phyloP scores from a whole-genome alignment of 805 yeast genomes.

The Deakozyma indianensis region DNA sequence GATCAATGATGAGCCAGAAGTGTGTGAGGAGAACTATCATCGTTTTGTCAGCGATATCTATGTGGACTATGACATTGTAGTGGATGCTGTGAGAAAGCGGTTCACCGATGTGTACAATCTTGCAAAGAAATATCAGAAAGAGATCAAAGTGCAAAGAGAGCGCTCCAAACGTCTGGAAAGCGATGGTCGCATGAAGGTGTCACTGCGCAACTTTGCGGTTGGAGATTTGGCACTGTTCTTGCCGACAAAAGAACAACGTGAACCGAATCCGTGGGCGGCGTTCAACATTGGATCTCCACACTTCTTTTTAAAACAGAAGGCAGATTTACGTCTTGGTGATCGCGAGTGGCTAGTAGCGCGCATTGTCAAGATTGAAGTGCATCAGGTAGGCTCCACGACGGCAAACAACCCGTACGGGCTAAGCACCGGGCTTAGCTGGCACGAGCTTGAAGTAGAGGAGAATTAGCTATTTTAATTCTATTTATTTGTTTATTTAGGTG shows the following conservation, averaged over 20 bases:
- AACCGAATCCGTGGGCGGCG: constrained; percentile 73
- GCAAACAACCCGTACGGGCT: constrained; percentile 52
- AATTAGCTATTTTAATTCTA: too few relatives aligned
- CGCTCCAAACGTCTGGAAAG: constrained; percentile 14
- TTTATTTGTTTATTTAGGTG: too few relatives aligned
- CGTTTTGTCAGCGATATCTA: constrained; percentile 18
- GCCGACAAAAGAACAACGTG: constrained; percentile 47
- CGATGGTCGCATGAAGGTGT: constrained; percentile 36
- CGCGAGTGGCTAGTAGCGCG: constrained; percentile 80
- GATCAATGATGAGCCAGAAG: constrained; percentile 24
- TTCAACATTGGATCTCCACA: constrained; percentile 84
- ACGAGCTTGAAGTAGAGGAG: constrained; percentile 39
- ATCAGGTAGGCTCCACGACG: constrained; percentile 21
- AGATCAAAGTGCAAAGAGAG: constrained; percentile 37
- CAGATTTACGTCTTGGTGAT: constrained; percentile 20
- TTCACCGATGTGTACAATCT: constrained; percentile 81
- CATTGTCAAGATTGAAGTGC: constrained; percentile 42
- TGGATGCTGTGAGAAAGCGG: constrained; percentile 46
- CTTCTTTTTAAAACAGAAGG: constrained; percentile 48
- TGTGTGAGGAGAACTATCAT: constrained; percentile 14
- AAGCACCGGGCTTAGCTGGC: constrained; percentile 52
- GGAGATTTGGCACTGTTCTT: constrained; percentile 76
- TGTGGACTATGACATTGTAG: constrained; percentile 24
- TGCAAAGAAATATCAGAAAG: constrained; percentile 74
- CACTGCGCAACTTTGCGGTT: constrained; percentile 49